Conservation (phyloP, 1,284 basidiomycete species). For the Megacollybia platyphylla region DNA sequence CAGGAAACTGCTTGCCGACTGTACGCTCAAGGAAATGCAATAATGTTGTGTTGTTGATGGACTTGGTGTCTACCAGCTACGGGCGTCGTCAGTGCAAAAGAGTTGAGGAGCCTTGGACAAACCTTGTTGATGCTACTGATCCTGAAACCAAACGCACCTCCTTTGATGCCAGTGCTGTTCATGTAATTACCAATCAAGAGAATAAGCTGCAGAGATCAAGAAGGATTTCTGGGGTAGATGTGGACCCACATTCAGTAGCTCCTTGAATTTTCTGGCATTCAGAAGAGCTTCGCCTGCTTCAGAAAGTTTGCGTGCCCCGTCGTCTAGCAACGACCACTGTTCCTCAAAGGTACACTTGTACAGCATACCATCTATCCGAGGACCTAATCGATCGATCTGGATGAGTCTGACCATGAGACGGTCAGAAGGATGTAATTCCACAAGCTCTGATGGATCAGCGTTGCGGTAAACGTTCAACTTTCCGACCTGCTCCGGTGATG, state of each 20-base stretch:
- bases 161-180: conserved; percentile 94
- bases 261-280: conserved; percentile 75
- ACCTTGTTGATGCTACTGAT: conserved; percentile 97
- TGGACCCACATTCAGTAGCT: conserved; percentile 62
- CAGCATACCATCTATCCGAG: conserved; percentile 90
- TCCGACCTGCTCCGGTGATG: conserved; percentile 84
- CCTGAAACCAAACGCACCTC: conserved; percentile 95
- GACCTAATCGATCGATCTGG: conserved; percentile 86
- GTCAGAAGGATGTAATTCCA: conserved; percentile 85
- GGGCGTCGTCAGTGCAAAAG: background rate
- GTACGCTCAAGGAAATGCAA: conserved; percentile 93
- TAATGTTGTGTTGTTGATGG: conserved; percentile 84
- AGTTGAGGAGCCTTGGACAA: conserved; percentile 4
- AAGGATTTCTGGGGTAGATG: conserved; percentile 9
- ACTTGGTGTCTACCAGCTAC: conserved; percentile 95
- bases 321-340: conserved; percentile 60
- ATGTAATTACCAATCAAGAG: conserved; percentile 96
- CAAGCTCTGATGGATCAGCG: conserved; percentile 79
- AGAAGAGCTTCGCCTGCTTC: conserved; percentile 70
- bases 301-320: conserved; percentile 69
- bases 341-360: conserved; percentile 84
- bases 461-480: conserved; percentile 88
- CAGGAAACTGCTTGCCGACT: conserved; percentile 78
- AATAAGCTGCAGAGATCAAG: conserved; percentile 51
- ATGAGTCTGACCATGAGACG: conserved; percentile 95